These are phyloP conservation scores for Pseudogymnoascus sp. DNA, from an alignment of 2,329 filamentous ascomycete species.

Conservation along the genomic window DNA sequence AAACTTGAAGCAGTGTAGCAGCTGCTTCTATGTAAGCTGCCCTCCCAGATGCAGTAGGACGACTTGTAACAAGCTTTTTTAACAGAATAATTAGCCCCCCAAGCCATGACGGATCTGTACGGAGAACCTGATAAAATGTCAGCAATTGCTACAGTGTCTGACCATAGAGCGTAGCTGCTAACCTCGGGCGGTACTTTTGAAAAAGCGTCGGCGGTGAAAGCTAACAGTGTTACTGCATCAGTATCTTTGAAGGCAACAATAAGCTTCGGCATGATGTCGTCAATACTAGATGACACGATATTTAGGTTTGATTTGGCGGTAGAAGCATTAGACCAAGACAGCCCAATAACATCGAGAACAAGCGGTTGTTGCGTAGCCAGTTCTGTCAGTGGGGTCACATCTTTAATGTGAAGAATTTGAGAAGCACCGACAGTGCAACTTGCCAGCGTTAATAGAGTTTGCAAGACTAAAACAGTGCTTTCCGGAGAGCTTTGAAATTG, in stretches of 20 bases:
- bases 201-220: slow-evolving; percentile 46
- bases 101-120: slow-evolving; percentile 46
- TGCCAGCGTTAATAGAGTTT: slow-evolving; percentile 48
- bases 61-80: slow-evolving; percentile 43
- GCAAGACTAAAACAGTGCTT: slow-evolving; percentile 44
- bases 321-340: slow-evolving; percentile 47
- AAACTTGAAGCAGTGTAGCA: slow-evolving; percentile 48
- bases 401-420: slow-evolving; percentile 40
- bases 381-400: slow-evolving; percentile 48
- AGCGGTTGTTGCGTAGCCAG: slow-evolving; percentile 45
- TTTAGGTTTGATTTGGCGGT: slow-evolving; percentile 25
- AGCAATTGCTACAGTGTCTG: not conserved
- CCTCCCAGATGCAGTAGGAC: slow-evolving; percentile 46
- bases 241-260: slow-evolving; percentile 48
- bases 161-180: slow-evolving; percentile 21
- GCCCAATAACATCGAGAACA: slow-evolving; percentile 46
- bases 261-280: slow-evolving; percentile 39
- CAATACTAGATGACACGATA: slow-evolving; percentile 35
- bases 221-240: slow-evolving; percentile 50
- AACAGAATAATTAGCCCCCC: slow-evolving; percentile 39
- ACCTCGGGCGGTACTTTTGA: slow-evolving; percentile 42
- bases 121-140: slow-evolving; percentile 35
- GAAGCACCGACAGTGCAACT: slow-evolving; percentile 42
- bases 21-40: slow-evolving; percentile 51
- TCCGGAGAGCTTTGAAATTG: slow-evolving; percentile 38